These are phyloP conservation scores for Spergularia azorica DNA, from an alignment of 179 eudicot species.

Conservation along the genomic window DNA sequence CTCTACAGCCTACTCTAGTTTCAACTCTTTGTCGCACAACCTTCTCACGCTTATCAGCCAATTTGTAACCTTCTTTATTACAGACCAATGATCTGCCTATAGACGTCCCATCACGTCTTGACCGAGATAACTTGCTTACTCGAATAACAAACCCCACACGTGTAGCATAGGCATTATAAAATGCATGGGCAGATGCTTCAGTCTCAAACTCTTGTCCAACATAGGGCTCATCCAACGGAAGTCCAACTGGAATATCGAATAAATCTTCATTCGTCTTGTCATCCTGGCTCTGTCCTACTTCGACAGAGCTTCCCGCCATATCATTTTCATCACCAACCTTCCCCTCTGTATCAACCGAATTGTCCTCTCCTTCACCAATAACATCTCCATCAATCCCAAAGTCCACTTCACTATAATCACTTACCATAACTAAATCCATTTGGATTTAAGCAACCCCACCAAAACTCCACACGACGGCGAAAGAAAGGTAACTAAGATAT, in stretches of 20 bases:
- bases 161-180: constrained; percentile 77
- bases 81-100: constrained; percentile 90
- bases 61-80: constrained; percentile 81
- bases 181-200: constrained; percentile 87
- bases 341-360: constrained; percentile 55
- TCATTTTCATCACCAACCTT: constrained; percentile 57
- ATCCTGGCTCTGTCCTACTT: constrained; percentile 52
- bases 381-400: constrained; percentile 64
- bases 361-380: constrained; percentile 60
- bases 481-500: background rate
- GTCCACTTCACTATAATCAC: constrained; percentile 52
- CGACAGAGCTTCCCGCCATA: constrained; percentile 63
- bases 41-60: constrained; percentile 78
- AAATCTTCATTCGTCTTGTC: constrained; percentile 49
- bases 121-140: constrained; percentile 87
- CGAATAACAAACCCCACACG: constrained; percentile 71
- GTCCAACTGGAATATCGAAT: constrained; percentile 43
- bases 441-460: background rate
- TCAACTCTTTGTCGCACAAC: constrained; percentile 78
- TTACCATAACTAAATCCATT: constrained; percentile 8
- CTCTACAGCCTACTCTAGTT: constrained; percentile 90
- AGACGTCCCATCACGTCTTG: constrained; percentile 86
- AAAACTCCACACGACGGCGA: background rate
- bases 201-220: constrained; percentile 86
- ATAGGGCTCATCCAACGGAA: constrained; percentile 64